phyloP scores from a whole-genome alignment of 1,284 basidiomycete genomes.

The Rhodotorula sp. region DNA sequence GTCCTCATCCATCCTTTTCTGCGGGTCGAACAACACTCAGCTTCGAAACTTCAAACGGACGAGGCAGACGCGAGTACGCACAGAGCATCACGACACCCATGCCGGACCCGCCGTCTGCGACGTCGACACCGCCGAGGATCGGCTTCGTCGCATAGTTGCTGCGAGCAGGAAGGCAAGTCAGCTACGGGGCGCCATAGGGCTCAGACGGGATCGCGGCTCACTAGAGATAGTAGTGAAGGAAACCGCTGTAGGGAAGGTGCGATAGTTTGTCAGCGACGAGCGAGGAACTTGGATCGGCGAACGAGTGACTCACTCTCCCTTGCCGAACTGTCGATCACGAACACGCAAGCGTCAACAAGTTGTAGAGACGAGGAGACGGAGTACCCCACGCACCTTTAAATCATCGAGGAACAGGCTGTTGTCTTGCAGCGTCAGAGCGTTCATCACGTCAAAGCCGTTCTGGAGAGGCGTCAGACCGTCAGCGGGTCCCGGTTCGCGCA shows the following conservation, averaged over 20 bases:
- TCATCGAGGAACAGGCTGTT: constrained; percentile 79
- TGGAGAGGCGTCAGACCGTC: constrained; percentile 43
- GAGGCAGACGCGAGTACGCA: background rate
- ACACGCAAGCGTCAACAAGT: too few relatives aligned
- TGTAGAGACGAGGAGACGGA: rapidly evolving
- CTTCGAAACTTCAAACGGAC: too few relatives aligned
- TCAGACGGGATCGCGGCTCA: background rate
- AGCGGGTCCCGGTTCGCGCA: background rate
- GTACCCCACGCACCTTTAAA: constrained; percentile 49
- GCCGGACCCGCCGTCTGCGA: constrained; percentile 28
- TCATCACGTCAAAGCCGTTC: constrained; percentile 91
- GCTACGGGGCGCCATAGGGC: background rate
- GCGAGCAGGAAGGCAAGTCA: background rate
- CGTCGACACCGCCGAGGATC: constrained; percentile 38
- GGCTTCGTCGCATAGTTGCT: constrained; percentile 41
- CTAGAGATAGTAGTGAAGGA: constrained; percentile 42
- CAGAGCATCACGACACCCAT: constrained; percentile 41
- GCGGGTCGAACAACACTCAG: too few relatives aligned
- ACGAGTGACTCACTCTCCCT: constrained; percentile 13
- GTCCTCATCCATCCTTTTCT: too few relatives aligned
- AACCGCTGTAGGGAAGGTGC: constrained; percentile 17
- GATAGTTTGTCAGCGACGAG: background rate
- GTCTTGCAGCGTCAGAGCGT: constrained; percentile 92
- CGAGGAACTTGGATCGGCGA: too few relatives aligned
- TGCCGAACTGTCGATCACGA: constrained; percentile 16